These are phyloP conservation scores for Artomyces pyxidatus DNA, from an alignment of 768 basidiomycete species.

Conservation along the genomic window DNA sequence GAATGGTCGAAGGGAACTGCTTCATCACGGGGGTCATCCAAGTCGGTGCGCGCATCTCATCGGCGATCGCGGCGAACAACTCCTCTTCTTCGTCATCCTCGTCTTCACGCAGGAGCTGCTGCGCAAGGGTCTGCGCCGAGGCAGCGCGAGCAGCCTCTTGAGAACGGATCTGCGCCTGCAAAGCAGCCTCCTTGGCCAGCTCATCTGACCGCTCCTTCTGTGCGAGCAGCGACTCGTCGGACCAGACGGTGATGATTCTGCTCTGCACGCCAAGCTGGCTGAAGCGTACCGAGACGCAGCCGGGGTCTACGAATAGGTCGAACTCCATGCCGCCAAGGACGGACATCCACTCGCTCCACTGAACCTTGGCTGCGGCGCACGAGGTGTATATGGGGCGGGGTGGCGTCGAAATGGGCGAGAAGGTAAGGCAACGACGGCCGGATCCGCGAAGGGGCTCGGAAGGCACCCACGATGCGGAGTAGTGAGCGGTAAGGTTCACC, in stretches of 20 bases:
- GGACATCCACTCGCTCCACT: slow-evolving; percentile 78
- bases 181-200: slow-evolving; percentile 10
- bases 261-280: slow-evolving; percentile 34
- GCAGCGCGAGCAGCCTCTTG: slow-evolving; percentile 15
- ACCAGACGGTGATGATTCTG: slow-evolving; percentile 60
- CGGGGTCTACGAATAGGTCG: slow-evolving; percentile 77
- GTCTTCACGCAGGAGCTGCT: slow-evolving; percentile 68
- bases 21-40: slow-evolving; percentile 61
- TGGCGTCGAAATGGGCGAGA: slow-evolving; percentile 61
- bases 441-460: slow-evolving; percentile 60
- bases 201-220: slow-evolving; percentile 10
- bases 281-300: slow-evolving; percentile 63
- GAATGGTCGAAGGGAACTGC: slow-evolving; percentile 41
- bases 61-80: slow-evolving; percentile 66
- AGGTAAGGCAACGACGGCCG: slow-evolving; percentile 64
- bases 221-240: slow-evolving; percentile 37
- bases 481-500: slow-evolving; percentile 64
- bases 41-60: slow-evolving; percentile 59
- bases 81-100: slow-evolving; percentile 62
- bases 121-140: slow-evolving; percentile 43
- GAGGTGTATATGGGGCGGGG: slow-evolving; percentile 66
- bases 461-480: slow-evolving; percentile 57
- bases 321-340: slow-evolving; percentile 63
- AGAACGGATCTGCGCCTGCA: slow-evolving; percentile 16
- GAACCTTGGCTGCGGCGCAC: slow-evolving; percentile 59